These are phyloP conservation scores for Murraya koenigii DNA, from an alignment of 345 rosid genomes.

Conservation along the genomic window DNA sequence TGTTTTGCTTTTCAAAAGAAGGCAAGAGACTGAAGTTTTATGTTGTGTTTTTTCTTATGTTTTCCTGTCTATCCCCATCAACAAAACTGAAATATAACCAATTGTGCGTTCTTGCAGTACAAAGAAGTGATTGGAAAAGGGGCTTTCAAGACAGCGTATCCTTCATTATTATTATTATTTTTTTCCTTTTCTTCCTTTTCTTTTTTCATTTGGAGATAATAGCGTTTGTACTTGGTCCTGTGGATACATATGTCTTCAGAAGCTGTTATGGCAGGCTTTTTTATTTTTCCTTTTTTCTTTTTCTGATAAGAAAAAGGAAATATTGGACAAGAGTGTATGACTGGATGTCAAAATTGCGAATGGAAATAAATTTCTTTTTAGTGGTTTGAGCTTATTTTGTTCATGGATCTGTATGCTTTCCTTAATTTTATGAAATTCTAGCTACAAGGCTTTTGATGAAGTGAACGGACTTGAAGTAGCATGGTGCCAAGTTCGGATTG, in stretches of 20 bases:
- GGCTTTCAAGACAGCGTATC: conserved; percentile 85
- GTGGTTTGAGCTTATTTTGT: conserved; percentile 8
- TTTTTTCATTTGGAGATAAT: neutral
- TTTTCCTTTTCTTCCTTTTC: neutral
- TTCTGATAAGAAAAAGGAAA: neutral
- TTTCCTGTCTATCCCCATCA: neutral
- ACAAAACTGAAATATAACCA: conserved; percentile 1
- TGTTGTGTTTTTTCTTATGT: neutral
- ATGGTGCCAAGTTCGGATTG: conserved; percentile 90
- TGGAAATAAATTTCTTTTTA: neutral
- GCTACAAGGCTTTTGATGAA: conserved; percentile 95
- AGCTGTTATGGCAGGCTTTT: neutral
- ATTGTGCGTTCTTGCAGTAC: conserved; percentile 45
- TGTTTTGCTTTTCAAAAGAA: neutral
- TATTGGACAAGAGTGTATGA: neutral
- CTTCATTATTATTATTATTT: conserved; percentile 17
- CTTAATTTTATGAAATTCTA: conserved; percentile 33
- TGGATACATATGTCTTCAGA: neutral
- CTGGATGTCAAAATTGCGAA: neutral
- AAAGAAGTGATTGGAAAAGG: conserved; percentile 72
- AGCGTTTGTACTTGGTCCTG: neutral
- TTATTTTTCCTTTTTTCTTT: neutral
- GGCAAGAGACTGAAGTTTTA: neutral
- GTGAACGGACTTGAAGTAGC: conserved; percentile 98
- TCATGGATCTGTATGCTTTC: conserved; percentile 17